Conservation (phyloP, 768 basidiomycete species). For the Auricularia cornea region DNA sequence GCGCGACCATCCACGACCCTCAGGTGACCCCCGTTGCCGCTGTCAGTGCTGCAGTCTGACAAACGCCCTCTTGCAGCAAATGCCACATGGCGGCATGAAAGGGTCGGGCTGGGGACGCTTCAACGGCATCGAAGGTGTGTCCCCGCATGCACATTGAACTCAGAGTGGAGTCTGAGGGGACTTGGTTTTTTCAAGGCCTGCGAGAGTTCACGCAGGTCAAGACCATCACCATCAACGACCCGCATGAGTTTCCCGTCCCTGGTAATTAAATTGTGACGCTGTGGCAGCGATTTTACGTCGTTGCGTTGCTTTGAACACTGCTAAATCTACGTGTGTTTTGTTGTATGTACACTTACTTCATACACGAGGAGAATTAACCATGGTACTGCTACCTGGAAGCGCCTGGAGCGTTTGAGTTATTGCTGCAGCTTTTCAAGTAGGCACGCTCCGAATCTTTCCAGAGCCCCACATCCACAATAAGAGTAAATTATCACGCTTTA, state of each 20-base stretch:
- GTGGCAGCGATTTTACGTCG: too few species aligned
- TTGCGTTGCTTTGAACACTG: too few species aligned
- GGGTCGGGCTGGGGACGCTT: conserved; percentile 25
- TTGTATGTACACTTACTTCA: too few species aligned
- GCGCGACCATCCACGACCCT: conserved; percentile 20
- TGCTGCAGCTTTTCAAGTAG: too few species aligned
- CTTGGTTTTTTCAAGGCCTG: not conserved
- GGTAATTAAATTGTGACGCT: not conserved
- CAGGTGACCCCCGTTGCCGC: not conserved
- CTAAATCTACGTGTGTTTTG: too few species aligned
- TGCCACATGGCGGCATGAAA: conserved; percentile 25
- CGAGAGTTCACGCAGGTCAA: conserved; percentile 24
- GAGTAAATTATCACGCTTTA: too few species aligned
- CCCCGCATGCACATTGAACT: not conserved
- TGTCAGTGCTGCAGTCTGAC: not conserved
- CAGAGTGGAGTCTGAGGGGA: not conserved
- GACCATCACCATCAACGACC: conserved; percentile 1
- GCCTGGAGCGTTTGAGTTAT: too few species aligned
- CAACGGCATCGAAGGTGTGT: conserved; percentile 20
- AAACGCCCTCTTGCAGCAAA: conserved; percentile 7
- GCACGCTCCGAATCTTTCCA: too few species aligned
- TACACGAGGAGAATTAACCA: too few species aligned
- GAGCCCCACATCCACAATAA: too few species aligned
- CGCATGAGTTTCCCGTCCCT: not conserved
- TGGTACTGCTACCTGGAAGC: too few species aligned